phyloP scores from a whole-genome alignment of 495 filamentous ascomycete genomes.

The Xylaria palmicola region DNA sequence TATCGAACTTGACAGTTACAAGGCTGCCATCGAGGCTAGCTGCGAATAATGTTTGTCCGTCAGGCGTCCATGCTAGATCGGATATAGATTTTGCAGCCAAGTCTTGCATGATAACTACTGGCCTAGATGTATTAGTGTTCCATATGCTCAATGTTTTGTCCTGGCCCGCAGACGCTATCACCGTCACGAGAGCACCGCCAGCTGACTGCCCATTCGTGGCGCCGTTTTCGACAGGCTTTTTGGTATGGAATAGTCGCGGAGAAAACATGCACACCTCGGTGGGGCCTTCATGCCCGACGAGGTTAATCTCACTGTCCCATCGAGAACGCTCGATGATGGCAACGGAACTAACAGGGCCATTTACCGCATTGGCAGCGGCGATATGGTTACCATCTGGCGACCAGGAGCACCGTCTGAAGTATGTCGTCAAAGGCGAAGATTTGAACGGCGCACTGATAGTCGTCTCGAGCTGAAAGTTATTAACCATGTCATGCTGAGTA shows the following conservation, averaged over 20 bases:
- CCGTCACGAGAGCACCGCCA: conserved; percentile 66
- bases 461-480: conserved; percentile 89
- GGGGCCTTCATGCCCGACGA: conserved; percentile 95
- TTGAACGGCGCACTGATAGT: conserved; percentile 82
- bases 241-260: conserved; percentile 78
- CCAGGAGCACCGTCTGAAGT: conserved; percentile 96
- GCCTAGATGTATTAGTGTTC: conserved; percentile 92
- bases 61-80: conserved; percentile 92
- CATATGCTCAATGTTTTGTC: conserved; percentile 94
- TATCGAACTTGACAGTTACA: conserved; percentile 58
- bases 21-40: conserved; percentile 88
- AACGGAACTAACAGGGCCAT: conserved; percentile 94
- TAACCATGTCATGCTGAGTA: conserved; percentile 86
- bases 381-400: conserved; percentile 96
- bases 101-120: conserved; percentile 84
- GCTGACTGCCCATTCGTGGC: conserved; percentile 31
- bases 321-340: conserved; percentile 89
- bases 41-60: conserved; percentile 81
- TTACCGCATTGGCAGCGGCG: conserved; percentile 93
- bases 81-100: conserved; percentile 85
- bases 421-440: conserved; percentile 89
- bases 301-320: conserved; percentile 96
- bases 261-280: conserved; percentile 98
- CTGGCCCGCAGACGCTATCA: conserved; percentile 94
- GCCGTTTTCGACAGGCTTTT: conserved; percentile 53